Evolutionary conservation across 2,329 filamentous ascomycete species (phyloP).

Genomic region (Chaetomium globosum): DNA sequence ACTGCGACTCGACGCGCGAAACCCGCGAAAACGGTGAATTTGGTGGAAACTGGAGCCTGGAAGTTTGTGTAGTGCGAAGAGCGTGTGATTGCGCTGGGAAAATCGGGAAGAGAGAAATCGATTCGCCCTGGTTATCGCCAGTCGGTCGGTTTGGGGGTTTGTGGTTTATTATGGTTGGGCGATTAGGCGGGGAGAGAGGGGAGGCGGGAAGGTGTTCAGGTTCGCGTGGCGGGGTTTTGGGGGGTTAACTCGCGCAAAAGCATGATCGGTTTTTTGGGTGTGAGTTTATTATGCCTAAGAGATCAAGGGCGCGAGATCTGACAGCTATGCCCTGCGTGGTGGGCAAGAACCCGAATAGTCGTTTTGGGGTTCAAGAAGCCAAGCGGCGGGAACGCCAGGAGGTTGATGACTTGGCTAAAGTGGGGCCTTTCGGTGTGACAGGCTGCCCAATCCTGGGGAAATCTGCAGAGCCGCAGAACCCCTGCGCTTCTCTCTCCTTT

Average conservation of each 20-base stretch:
- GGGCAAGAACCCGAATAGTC: slow-evolving; percentile 8
- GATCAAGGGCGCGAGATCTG: neutral
- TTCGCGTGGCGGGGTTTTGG: slow-evolving; percentile 4
- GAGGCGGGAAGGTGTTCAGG: neutral
- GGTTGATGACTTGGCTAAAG: slow-evolving; percentile 30
- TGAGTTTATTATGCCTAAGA: neutral
- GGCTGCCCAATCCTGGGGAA: slow-evolving; percentile 17
- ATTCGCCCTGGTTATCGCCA: neutral
- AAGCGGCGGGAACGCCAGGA: slow-evolving; percentile 1
- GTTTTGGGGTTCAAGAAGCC: slow-evolving; percentile 3
- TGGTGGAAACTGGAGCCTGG: neutral
- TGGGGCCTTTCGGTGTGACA: slow-evolving; percentile 25
- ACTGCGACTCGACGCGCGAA: neutral
- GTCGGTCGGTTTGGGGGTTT: slow-evolving; percentile 7
- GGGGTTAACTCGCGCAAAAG: slow-evolving; percentile 1
- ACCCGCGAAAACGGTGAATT: neutral
- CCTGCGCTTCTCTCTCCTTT: slow-evolving; percentile 10
- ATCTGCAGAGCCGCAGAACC: slow-evolving; percentile 21
- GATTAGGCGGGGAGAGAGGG: neutral
- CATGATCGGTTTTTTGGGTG: slow-evolving; percentile 12
- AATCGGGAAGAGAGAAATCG: neutral
- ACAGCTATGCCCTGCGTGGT: slow-evolving; percentile 7
- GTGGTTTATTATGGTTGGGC: slow-evolving; percentile 6
- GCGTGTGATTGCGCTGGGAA: neutral
- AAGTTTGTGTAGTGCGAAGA: neutral